phyloP scores from a whole-genome alignment of 2,329 filamentous ascomycete species.

The Fusarium sp. region DNA sequence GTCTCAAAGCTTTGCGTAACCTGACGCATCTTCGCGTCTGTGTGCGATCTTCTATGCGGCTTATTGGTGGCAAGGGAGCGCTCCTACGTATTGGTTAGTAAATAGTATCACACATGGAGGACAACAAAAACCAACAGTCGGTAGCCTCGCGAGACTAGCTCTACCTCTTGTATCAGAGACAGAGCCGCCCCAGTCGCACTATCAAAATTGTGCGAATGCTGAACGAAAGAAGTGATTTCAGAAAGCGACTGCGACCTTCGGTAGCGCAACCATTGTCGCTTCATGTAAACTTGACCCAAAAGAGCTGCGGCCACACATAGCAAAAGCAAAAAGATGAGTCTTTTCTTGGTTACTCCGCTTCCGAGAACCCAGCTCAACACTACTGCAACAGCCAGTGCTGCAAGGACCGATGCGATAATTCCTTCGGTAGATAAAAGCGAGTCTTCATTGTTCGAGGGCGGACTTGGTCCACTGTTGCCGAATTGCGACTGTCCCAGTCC shows the following conservation, averaged over 20 bases:
- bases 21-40: conserved; percentile 83
- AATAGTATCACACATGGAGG: neutral
- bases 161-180: conserved; percentile 91
- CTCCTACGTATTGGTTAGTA: conserved; percentile 66
- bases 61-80: conserved; percentile 90
- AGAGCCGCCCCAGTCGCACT: conserved; percentile 80
- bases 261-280: conserved; percentile 84
- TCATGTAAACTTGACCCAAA: conserved; percentile 76
- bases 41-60: conserved; percentile 84
- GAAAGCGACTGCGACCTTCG: conserved; percentile 79
- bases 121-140: conserved; percentile 70
- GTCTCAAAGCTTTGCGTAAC: conserved; percentile 80
- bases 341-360: conserved; percentile 68
- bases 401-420: conserved; percentile 61
- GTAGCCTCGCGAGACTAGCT: conserved; percentile 91
- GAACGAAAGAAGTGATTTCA: conserved; percentile 75
- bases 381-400: conserved; percentile 75
- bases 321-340: conserved; percentile 62
- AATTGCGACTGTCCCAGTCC: conserved; percentile 56
- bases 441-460: conserved; percentile 39
- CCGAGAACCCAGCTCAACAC: conserved; percentile 77
- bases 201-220: conserved; percentile 84
- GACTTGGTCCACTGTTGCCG: conserved; percentile 31
- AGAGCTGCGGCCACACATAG: conserved; percentile 66
- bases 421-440: conserved; percentile 58